These are phyloP conservation scores for Bimuria novae-zelandiae DNA, from an alignment of 2,329 filamentous ascomycete genomes.

Conservation along the genomic window DNA sequence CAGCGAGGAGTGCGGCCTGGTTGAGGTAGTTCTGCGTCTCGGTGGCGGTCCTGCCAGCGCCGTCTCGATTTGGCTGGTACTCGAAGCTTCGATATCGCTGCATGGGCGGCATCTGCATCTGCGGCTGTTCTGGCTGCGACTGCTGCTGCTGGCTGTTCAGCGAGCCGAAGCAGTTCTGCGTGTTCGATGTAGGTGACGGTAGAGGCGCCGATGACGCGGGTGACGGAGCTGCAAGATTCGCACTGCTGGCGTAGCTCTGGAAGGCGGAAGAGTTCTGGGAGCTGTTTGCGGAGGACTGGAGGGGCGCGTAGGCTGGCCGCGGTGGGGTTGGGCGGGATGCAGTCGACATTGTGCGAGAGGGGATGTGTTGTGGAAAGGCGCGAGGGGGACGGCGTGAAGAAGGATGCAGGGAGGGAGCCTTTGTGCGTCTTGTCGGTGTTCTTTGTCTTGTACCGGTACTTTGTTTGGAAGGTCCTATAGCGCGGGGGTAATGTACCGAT, in stretches of 20 bases:
- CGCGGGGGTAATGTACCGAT: conserved; percentile 23
- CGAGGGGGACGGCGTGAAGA: background rate
- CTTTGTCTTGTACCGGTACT: background rate
- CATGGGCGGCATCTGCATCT: conserved; percentile 27
- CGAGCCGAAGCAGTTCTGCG: conserved; percentile 39
- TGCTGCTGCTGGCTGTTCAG: conserved; percentile 36
- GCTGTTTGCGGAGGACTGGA: conserved; percentile 36
- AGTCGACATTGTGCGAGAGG: conserved; percentile 23
- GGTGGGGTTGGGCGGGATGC: conserved; percentile 25
- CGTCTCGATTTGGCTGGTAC: conserved; percentile 42
- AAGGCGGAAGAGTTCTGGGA: conserved; percentile 39
- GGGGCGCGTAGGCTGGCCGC: conserved; percentile 43
- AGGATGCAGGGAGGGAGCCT: background rate
- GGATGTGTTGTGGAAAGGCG: background rate
- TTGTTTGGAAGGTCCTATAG: conserved; percentile 4
- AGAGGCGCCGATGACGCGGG: conserved; percentile 39
- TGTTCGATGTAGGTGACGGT: conserved; percentile 37
- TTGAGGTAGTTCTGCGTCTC: conserved; percentile 69
- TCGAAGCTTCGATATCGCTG: conserved; percentile 38
- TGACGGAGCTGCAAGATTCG: conserved; percentile 44
- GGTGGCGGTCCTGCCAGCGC: conserved; percentile 42
- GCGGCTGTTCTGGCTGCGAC: conserved; percentile 35
- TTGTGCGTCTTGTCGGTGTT: background rate
- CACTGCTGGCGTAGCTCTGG: conserved; percentile 50
- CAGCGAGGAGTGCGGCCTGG: conserved; percentile 84